Evolutionary conservation across 139 green algal genomes (phyloP), one percentile per base, ranked within the genome.

Genomic region (Chlorella vulgaris): DNA sequence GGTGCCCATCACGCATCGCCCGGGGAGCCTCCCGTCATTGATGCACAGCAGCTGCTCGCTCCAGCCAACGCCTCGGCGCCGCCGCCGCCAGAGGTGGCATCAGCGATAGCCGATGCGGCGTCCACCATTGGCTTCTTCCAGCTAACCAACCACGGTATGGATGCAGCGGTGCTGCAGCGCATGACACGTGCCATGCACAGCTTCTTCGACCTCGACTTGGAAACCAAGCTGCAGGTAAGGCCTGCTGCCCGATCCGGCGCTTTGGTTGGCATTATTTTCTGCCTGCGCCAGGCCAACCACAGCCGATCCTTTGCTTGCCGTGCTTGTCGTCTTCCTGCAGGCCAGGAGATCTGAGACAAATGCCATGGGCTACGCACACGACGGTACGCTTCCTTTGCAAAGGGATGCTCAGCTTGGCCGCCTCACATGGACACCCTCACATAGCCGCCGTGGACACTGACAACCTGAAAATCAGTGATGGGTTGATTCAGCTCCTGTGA

Each of bases 121-220:
- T 53, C 38, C 26, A 69, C 42, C 22, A 87, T 71, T 66, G 86
- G 85, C 7, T 83, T 84, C 40, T 89, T 85, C 42, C 86, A 86
- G 81, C 81, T 90, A 36, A 69, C 80, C 36, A 88, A 90, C 60
- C 85, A 91, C 42, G 86, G 85, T 1, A 47, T 81, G 24, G 43
- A 69, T 21, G 42, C 70, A 22, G 58, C 8, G 19, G 19, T 85
- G 35, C 62, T 88, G 22, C 33, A 35, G 18, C 78, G 51, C 33
- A 61, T 88, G 40, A 73, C 21, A 0, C 18, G 19, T 0, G 70
- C 82, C 40, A 78, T 55, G 61, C 78, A 74, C 28, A 74, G 51
- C 26, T 84, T 86, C 53, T 87, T 86, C 13, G 66, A 73, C 8
- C 61, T 84, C 29, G 67, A 68, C 10, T 36, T 76, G 33, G 39